phyloP scores from a whole-genome alignment of 2,329 filamentous ascomycete genomes.

The Colletotrichum camelliae region DNA sequence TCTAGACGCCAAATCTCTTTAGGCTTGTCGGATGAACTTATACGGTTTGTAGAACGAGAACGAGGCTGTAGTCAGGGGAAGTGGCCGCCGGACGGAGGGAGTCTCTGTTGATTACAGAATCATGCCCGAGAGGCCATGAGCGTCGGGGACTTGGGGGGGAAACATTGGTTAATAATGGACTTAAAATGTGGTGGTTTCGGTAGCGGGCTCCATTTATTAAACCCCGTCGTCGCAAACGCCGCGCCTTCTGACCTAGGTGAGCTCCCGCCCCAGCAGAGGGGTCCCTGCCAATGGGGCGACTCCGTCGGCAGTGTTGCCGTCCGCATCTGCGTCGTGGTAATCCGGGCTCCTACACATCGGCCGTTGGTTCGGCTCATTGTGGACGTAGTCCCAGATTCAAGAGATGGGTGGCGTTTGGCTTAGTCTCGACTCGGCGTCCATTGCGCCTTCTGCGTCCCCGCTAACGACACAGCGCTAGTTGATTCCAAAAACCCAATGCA shows the following conservation, averaged over 20 bases:
- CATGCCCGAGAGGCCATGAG: not conserved
- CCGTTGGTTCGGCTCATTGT: not conserved
- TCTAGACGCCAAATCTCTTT: not conserved
- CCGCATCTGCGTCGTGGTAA: not conserved
- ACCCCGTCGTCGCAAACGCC: not conserved
- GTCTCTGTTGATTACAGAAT: not conserved
- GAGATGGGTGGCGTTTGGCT: not conserved
- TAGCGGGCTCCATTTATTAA: slow-evolving; percentile 14
- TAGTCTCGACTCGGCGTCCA: not conserved
- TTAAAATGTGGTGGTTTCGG: slow-evolving; percentile 5
- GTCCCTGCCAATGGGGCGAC: not conserved
- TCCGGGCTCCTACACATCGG: not conserved
- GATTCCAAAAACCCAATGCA: not conserved
- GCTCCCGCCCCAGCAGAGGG: not conserved
- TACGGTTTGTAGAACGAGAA: not conserved
- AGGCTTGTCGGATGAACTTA: not conserved
- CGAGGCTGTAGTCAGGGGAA: not conserved
- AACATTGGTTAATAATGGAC: not conserved
- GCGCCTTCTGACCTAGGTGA: not conserved
- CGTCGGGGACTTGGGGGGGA: not conserved
- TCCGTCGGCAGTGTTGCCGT: not conserved
- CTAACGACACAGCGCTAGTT: not conserved
- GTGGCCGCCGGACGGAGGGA: not conserved
- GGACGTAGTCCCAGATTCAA: not conserved
- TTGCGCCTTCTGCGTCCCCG: not conserved